phyloP scores from a whole-genome alignment of 495 filamentous ascomycete species.

The Bombardia bombarda region DNA sequence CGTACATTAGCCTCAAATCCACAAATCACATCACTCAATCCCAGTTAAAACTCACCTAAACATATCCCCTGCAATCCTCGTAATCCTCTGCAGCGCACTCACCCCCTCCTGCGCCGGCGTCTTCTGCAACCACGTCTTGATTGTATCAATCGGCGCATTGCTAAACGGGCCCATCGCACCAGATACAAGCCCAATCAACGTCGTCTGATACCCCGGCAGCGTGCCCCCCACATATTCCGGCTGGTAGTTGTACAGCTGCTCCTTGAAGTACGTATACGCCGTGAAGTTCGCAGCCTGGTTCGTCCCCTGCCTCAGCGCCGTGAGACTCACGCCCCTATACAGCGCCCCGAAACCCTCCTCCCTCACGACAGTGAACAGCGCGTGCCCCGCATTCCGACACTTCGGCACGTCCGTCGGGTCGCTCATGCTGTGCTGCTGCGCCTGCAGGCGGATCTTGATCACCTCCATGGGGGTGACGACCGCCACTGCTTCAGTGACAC shows the following conservation, averaged over 20 bases:
- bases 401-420: slow-evolving; percentile 87
- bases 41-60: slow-evolving; percentile 58
- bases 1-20: too few species aligned
- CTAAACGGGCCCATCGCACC: slow-evolving; percentile 93
- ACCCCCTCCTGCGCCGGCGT: slow-evolving; percentile 75
- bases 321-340: slow-evolving; percentile 92
- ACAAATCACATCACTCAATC: too few species aligned
- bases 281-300: slow-evolving; percentile 99
- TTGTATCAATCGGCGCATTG: slow-evolving; percentile 97
- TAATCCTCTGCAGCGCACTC: slow-evolving; percentile 68
- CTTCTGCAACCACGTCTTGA: slow-evolving; percentile 95
- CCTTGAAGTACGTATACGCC: slow-evolving; percentile 91
- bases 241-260: slow-evolving; percentile 61
- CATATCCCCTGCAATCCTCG: slow-evolving; percentile 78
- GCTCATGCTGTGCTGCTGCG: slow-evolving; percentile 89
- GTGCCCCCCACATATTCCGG: slow-evolving; percentile 47
- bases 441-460: slow-evolving; percentile 95
- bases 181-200: slow-evolving; percentile 79
- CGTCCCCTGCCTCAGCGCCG: slow-evolving; percentile 85
- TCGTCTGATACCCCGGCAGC: slow-evolving; percentile 87
- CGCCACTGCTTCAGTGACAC: slow-evolving; percentile 91
- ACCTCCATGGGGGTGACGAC: slow-evolving; percentile 99
- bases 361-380: slow-evolving; percentile 80
- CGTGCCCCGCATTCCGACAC: slow-evolving; percentile 96
- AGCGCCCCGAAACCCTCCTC: slow-evolving; percentile 85